These are phyloP conservation scores for Davidsoniella neocaledoniae DNA, from an alignment of 2,329 filamentous ascomycete species.

Conservation along the genomic window DNA sequence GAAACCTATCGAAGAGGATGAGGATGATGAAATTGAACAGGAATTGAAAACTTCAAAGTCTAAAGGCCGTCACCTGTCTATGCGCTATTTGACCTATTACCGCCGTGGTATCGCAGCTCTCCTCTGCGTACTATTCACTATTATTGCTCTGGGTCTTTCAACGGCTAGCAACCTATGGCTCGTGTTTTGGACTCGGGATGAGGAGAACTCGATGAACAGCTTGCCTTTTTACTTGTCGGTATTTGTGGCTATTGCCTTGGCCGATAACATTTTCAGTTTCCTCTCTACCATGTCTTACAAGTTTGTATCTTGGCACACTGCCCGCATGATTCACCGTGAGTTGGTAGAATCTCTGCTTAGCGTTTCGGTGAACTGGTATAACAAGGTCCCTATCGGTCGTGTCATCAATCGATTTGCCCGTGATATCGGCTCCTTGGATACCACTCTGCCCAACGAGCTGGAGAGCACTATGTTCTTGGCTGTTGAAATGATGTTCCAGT, in stretches of 20 bases:
- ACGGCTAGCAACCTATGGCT: slow-evolving; percentile 25
- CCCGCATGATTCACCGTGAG: slow-evolving; percentile 32
- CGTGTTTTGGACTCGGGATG: slow-evolving; percentile 25
- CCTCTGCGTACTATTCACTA: slow-evolving; percentile 4
- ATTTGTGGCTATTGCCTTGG: slow-evolving; percentile 29
- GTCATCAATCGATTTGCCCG: slow-evolving; percentile 39
- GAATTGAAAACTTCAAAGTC: slow-evolving; percentile 13
- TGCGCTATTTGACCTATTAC: slow-evolving; percentile 28
- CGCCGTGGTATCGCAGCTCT: slow-evolving; percentile 4
- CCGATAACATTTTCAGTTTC: slow-evolving; percentile 27
- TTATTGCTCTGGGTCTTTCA: slow-evolving; percentile 7
- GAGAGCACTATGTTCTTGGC: slow-evolving; percentile 25
- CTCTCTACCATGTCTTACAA: slow-evolving; percentile 31
- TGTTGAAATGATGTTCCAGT: slow-evolving; percentile 28
- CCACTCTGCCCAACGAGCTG: slow-evolving; percentile 28
- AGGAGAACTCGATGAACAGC: slow-evolving; percentile 24
- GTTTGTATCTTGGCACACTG: slow-evolving; percentile 40
- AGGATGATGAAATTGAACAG: slow-evolving; percentile 11
- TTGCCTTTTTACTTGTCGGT: slow-evolving; percentile 36
- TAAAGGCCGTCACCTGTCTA: slow-evolving; percentile 6
- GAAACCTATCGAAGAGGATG: not conserved
- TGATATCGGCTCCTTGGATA: slow-evolving; percentile 40
- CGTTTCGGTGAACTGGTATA: slow-evolving; percentile 41
- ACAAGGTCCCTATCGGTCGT: slow-evolving; percentile 33
- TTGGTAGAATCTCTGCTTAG: slow-evolving; percentile 35